Evolutionary conservation across 2,329 filamentous ascomycete genomes (phyloP).

Genomic region (Exophiala calicioides): DNA sequence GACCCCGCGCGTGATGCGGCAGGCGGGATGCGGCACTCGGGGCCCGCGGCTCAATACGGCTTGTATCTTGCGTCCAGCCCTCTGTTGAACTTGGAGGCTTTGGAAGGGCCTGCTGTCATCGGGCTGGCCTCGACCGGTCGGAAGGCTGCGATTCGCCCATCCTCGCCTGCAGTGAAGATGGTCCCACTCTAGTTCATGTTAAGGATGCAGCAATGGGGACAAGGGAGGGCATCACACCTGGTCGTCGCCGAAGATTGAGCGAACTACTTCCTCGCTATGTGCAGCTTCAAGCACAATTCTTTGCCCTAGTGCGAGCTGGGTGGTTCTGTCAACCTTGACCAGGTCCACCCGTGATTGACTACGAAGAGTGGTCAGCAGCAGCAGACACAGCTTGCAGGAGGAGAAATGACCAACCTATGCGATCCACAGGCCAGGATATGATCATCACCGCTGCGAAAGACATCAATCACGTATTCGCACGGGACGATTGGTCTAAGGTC

Average conservation of each 20-base stretch:
- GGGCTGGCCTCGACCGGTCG: conserved; percentile 4
- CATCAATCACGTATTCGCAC: conserved; percentile 62
- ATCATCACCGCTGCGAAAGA: conserved; percentile 39
- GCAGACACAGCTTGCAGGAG: background rate
- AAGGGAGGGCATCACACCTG: conserved; percentile 37
- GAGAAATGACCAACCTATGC: conserved; percentile 24
- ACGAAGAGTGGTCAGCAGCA: background rate
- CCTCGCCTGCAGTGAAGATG: conserved; percentile 49
- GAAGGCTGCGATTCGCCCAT: conserved; percentile 36
- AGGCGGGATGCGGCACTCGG: no score
- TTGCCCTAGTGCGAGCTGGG: conserved; percentile 43
- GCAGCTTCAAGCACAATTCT: conserved; percentile 46
- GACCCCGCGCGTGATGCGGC: no score
- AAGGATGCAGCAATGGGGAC: conserved; percentile 5
- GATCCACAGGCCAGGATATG: conserved; percentile 30
- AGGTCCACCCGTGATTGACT: conserved; percentile 40
- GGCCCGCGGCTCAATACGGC: conserved; percentile 25
- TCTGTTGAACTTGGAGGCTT: conserved; percentile 24
- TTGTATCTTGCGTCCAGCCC: conserved; percentile 24
- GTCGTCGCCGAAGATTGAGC: conserved; percentile 48
- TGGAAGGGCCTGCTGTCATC: conserved; percentile 3
- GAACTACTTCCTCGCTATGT: conserved; percentile 52
- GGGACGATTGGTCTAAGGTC: conserved; percentile 57
- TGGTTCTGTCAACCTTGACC: conserved; percentile 33
- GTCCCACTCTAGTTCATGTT: conserved; percentile 36